Evolutionary conservation across 2,329 filamentous ascomycete genomes (phyloP), one percentile per base, ranked within the genome.

Genomic region (Trichoderma gracile): DNA sequence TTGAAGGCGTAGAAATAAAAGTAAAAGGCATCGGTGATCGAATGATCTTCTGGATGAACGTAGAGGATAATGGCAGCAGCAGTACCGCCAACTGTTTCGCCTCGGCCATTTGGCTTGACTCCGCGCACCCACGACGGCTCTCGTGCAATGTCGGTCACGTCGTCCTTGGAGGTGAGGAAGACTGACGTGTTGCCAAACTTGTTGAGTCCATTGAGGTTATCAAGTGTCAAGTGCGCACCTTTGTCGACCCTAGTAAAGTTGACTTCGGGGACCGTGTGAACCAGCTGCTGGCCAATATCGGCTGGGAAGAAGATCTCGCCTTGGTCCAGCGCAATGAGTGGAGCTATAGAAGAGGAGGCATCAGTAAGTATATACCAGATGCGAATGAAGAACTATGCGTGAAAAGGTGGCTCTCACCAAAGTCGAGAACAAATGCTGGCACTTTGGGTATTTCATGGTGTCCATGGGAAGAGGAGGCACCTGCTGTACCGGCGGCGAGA

Each of bases 121-220:
- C 56, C 56, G 25, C 46, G 56, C 10, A 59, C 45, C 56, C 56
- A 59, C 1, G 43, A 40, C 19, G 56, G 56, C 43, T 59, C 43
- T 27, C 19, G 38, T 38, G 56, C 56, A 25, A 59, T 23, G 21
- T 59, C 27, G 47, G 56, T 59, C 12, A 40, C 38, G 8, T 59
- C 56, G 12, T 59, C 19, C 30, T 40, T 49, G 19, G 56, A 27
- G 14, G 56, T 59, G 43, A 59, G 43, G 19, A 49, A 59, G 43
- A 59, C 56, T 1, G 56, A 47, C 10, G 27, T 21, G 10, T 59
- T 59, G 15, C 56, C 56, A 59, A 59, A 38, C 45, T 59, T 59
- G 21, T 59, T 59, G 19, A 59, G 56, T 49, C 49, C 27, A 21
- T 59, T 59, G 27, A 59, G 19, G 56, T 59, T 59, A 10, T 59